These are phyloP conservation scores for Phytophthora sp. DNA, from an alignment of 352 stramenopile genomes.

Conservation along the genomic window DNA sequence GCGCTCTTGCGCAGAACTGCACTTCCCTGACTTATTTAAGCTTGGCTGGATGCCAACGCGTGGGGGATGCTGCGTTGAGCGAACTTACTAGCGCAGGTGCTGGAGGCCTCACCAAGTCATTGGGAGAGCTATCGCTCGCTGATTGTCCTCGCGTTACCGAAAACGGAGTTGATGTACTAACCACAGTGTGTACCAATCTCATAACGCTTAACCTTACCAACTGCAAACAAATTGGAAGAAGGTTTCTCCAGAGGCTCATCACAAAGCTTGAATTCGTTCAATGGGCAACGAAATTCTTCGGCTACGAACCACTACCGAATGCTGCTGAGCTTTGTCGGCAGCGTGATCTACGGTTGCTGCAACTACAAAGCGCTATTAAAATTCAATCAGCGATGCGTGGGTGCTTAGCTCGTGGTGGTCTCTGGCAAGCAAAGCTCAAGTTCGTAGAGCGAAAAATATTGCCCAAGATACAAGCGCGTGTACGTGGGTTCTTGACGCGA, in stretches of 20 bases:
- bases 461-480: constrained; percentile 78
- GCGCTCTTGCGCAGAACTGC: constrained; percentile 65
- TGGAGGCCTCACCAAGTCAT: constrained; percentile 29
- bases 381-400: constrained; percentile 88
- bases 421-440: constrained; percentile 71
- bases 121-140: constrained; percentile 66
- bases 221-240: constrained; percentile 69
- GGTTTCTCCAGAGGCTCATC: constrained; percentile 78
- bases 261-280: constrained; percentile 84
- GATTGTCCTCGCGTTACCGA: constrained; percentile 80
- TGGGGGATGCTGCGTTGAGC: constrained; percentile 73
- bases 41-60: constrained; percentile 72
- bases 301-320: constrained; percentile 87
- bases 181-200: constrained; percentile 68
- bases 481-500: constrained; percentile 78
- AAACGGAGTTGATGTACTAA: constrained; percentile 65
- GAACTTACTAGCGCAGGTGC: constrained; percentile 42
- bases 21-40: constrained; percentile 68
- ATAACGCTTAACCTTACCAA: constrained; percentile 87
- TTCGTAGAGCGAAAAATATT: constrained; percentile 71
- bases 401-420: constrained; percentile 73
- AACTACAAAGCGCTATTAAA: constrained; percentile 57
- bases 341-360: constrained; percentile 53
- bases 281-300: constrained; percentile 81
- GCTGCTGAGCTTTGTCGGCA: constrained; percentile 72